These are phyloP conservation scores for Sergeia podlipaevii DNA, from an alignment of 208 protist species.

Conservation along the genomic window DNA sequence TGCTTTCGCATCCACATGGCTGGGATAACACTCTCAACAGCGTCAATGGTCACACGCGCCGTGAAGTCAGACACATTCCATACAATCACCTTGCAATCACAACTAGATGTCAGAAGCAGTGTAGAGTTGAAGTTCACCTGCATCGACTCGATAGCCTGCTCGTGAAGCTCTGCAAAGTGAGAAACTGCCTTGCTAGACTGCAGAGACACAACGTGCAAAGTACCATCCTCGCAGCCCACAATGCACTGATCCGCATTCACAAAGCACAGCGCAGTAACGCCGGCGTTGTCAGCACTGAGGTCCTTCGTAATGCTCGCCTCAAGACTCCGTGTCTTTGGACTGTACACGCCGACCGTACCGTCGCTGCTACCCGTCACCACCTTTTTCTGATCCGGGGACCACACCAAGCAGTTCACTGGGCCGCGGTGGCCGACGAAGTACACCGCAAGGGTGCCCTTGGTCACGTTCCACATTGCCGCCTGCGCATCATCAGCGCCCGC, in stretches of 20 bases:
- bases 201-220: conserved; percentile 71
- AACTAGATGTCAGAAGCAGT: conserved; percentile 70
- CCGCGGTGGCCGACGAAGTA: conserved; percentile 92
- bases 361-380: conserved; percentile 92
- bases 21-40: conserved; percentile 80
- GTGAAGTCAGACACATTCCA: conserved; percentile 75
- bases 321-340: conserved; percentile 83
- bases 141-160: conserved; percentile 82
- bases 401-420: conserved; percentile 74
- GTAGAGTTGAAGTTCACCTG: conserved; percentile 24
- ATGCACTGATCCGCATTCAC: conserved; percentile 76
- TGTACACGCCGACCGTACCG: conserved; percentile 86
- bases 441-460: conserved; percentile 82
- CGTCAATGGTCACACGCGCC: conserved; percentile 41
- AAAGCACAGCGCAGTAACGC: conserved; percentile 59
- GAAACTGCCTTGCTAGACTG: conserved; percentile 54
- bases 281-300: conserved; percentile 67
- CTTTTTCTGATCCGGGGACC: conserved; percentile 86
- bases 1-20: conserved; percentile 51
- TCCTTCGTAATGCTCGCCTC: conserved; percentile 60
- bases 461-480: conserved; percentile 93
- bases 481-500: conserved; percentile 90
- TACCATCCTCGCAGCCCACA: conserved; percentile 83
- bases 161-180: conserved; percentile 69
- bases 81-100: conserved; percentile 75